Evolutionary conservation across 2,329 filamentous ascomycete species (phyloP).

Genomic region (Escovopsis sp.): DNA sequence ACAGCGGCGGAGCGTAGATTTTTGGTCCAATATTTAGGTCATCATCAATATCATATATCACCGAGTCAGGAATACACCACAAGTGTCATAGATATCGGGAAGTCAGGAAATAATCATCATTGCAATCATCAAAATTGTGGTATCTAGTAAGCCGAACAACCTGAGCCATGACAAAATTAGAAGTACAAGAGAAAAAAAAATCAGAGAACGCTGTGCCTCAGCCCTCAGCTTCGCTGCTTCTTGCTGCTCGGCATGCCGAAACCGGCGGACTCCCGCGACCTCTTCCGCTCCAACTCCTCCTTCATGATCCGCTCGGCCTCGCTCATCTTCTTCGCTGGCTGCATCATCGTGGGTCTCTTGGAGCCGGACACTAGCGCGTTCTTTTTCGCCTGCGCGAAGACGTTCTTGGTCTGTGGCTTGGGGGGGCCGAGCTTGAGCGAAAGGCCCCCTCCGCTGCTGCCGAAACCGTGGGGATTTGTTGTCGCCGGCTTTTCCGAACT

Average conservation of each 20-base stretch:
- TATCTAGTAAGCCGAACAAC: conserved; percentile 1
- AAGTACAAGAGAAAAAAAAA: background rate
- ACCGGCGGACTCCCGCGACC: conserved; percentile 32
- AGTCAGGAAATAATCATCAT: background rate
- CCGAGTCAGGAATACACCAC: too few species aligned
- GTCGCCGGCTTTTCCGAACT: too few species aligned
- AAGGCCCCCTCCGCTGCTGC: conserved; percentile 22
- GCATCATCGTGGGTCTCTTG: conserved; percentile 44
- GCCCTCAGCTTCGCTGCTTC: conserved; percentile 27
- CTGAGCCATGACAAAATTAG: too few species aligned
- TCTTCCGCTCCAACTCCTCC: conserved; percentile 60
- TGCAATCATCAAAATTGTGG: conserved; percentile 1
- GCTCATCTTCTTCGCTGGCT: conserved; percentile 68
- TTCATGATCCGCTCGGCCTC: conserved; percentile 84
- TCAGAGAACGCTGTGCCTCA: background rate
- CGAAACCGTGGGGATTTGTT: conserved; percentile 18
- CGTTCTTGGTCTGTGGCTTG: conserved; percentile 59
- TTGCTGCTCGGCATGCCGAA: conserved; percentile 33
- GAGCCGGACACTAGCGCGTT: conserved; percentile 46
- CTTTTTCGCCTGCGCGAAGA: conserved; percentile 53
- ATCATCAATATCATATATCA: background rate
- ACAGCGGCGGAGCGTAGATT: conserved; percentile 1
- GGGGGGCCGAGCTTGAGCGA: conserved; percentile 46
- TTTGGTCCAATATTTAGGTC: background rate
- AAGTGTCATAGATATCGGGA: too few species aligned